Evolutionary conservation across 2,329 filamentous ascomycete species (phyloP).

Genomic region (Cercospora zeina): DNA sequence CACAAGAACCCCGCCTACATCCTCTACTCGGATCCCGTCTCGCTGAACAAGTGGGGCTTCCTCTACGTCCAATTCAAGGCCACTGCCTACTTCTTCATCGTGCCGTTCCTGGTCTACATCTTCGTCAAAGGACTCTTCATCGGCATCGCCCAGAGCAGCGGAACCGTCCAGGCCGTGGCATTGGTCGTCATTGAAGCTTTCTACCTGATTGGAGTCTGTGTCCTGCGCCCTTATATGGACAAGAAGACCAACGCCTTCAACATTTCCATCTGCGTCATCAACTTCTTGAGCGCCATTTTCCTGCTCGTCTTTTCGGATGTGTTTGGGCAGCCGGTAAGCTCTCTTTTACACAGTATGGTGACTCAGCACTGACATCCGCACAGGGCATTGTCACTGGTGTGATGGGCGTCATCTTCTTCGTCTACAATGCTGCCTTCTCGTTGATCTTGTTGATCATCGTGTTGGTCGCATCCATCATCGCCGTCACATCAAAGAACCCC

Average conservation of each 20-base stretch:
- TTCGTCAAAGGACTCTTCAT: constrained; percentile 90
- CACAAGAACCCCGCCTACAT: constrained; percentile 98
- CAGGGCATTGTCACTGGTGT: constrained; percentile 77
- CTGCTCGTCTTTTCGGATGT: constrained; percentile 83
- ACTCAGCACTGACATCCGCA: constrained; percentile 9
- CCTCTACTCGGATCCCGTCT: constrained; percentile 90
- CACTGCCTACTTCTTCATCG: constrained; percentile 91
- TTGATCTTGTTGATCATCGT: constrained; percentile 81
- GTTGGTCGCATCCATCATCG: constrained; percentile 72
- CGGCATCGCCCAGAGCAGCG: constrained; percentile 70
- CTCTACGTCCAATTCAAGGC: constrained; percentile 96
- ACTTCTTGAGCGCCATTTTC: constrained; percentile 89
- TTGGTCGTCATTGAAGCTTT: constrained; percentile 79
- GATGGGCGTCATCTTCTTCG: constrained; percentile 85
- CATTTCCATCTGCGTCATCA: constrained; percentile 84
- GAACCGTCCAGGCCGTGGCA: constrained; percentile 74
- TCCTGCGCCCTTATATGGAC: constrained; percentile 95
- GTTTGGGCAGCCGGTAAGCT: constrained; percentile 76
- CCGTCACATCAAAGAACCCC: constrained; percentile 87
- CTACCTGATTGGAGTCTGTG: constrained; percentile 73
- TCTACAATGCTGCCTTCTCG: constrained; percentile 81
- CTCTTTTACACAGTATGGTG: no score
- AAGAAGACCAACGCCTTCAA: constrained; percentile 98
- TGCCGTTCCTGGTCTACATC: constrained; percentile 74
- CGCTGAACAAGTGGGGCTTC: constrained; percentile 97